Evolutionary conservation across 2,329 filamentous ascomycete genomes (phyloP).

Genomic region (Fusarium secorum): DNA sequence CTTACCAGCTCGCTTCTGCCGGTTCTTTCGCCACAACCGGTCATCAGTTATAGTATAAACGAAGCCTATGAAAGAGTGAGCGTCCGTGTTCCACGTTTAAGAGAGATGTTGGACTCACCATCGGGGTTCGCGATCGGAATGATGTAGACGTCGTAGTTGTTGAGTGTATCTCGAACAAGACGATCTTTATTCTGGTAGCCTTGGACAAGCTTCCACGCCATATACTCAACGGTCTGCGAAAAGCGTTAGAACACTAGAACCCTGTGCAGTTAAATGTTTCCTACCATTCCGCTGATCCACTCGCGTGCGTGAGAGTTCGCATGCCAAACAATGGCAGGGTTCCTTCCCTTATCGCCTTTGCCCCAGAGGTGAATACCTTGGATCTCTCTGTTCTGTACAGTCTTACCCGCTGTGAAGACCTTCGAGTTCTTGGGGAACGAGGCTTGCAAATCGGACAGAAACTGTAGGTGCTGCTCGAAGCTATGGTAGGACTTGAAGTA

Average conservation of each 20-base stretch:
- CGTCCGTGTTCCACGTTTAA: accelerated
- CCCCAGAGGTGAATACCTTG: conserved; percentile 67
- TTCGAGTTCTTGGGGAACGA: conserved; percentile 55
- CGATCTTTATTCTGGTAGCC: conserved; percentile 30
- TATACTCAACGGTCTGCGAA: conserved; percentile 33
- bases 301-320: conserved; percentile 67
- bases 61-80: conserved; percentile 54
- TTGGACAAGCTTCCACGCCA: conserved; percentile 33
- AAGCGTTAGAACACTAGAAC: neutral
- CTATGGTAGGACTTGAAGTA: conserved; percentile 64
- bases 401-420: conserved; percentile 58
- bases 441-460: conserved; percentile 54
- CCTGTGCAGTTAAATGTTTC: accelerated
- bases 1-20: conserved; percentile 51
- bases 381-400: conserved; percentile 61
- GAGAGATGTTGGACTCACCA: conserved; percentile 46
- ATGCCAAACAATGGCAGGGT: conserved; percentile 64
- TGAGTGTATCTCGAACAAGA: conserved; percentile 47
- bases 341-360: conserved; percentile 51
- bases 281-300: conserved; percentile 65
- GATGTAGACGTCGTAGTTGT: conserved; percentile 72
- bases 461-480: conserved; percentile 60
- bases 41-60: conserved; percentile 53
- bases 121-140: conserved; percentile 70
- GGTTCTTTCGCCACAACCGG: conserved; percentile 70